These are phyloP conservation scores for Panellus pusillus DNA, from an alignment of 768 basidiomycete genomes.

Conservation along the genomic window DNA sequence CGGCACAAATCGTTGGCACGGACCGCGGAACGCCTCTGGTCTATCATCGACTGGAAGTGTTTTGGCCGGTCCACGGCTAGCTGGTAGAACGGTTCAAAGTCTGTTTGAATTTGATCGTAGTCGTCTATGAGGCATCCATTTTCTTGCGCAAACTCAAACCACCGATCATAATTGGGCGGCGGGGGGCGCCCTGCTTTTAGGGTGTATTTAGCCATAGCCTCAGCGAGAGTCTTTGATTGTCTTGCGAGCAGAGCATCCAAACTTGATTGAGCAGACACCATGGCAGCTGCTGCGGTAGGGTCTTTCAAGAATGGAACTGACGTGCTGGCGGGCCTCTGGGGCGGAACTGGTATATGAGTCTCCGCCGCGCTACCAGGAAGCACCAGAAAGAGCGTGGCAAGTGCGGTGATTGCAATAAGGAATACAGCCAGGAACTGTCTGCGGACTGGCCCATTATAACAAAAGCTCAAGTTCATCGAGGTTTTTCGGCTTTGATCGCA, in stretches of 20 bases:
- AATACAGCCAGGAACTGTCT: slow-evolving; percentile 13
- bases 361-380: too few species aligned
- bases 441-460: slow-evolving; percentile 22
- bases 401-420: neutral
- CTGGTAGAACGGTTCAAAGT: slow-evolving; percentile 19
- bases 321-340: too few species aligned
- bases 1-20: neutral
- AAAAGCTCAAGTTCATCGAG: slow-evolving; percentile 10
- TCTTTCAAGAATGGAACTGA: neutral
- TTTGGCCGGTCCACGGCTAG: slow-evolving; percentile 3
- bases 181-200: slow-evolving; percentile 17
- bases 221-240: slow-evolving; percentile 17
- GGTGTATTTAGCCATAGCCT: slow-evolving; percentile 17
- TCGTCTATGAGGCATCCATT: slow-evolving; percentile 20
- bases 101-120: slow-evolving; percentile 19
- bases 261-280: slow-evolving; percentile 6
- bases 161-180: slow-evolving; percentile 18
- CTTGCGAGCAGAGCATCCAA: slow-evolving; percentile 11
- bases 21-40: slow-evolving; percentile 6
- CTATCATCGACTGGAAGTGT: slow-evolving; percentile 9
- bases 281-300: neutral
- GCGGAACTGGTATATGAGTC: too few species aligned
- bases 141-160: slow-evolving; percentile 16
- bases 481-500: too few species aligned
- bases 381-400: too few species aligned